phyloP scores from a whole-genome alignment of 2,329 filamentous ascomycete species.

The Intubia oerlemansii region DNA sequence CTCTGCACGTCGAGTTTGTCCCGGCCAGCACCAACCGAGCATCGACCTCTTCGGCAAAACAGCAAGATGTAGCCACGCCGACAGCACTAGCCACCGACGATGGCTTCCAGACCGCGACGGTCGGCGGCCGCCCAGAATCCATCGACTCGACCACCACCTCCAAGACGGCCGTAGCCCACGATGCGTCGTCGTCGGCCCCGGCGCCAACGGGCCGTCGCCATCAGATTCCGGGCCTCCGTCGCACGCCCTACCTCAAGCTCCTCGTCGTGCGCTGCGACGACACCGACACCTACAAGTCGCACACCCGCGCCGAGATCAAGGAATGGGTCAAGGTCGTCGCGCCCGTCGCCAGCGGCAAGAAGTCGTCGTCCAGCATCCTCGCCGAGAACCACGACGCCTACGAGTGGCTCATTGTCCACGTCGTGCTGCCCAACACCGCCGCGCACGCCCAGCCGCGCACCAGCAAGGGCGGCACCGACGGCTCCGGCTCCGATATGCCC shows the following conservation, averaged over 20 bases:
- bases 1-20: conserved; percentile 76
- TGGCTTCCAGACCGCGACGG: conserved; percentile 36
- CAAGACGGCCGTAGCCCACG: conserved; percentile 6
- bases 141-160: conserved; percentile 11
- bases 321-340: conserved; percentile 80
- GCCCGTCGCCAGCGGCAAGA: conserved; percentile 38
- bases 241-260: conserved; percentile 84
- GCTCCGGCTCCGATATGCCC: conserved; percentile 30
- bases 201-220: conserved; percentile 43
- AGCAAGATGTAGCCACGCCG: conserved; percentile 11
- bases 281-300: conserved; percentile 76
- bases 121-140: conserved; percentile 20
- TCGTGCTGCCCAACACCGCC: conserved; percentile 69
- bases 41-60: conserved; percentile 9
- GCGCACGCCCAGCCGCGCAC: conserved; percentile 59
- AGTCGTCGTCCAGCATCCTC: conserved; percentile 38
- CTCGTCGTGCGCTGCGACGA: conserved; percentile 85
- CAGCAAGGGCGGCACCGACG: conserved; percentile 24
- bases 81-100: conserved; percentile 21
- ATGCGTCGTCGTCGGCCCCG: conserved; percentile 8
- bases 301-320: conserved; percentile 54
- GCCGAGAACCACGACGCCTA: conserved; percentile 92
- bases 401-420: conserved; percentile 87
- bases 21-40: conserved; percentile 29
- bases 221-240: conserved; percentile 82